These are phyloP conservation scores for Bryum argenteum DNA, from an alignment of 225 moss, liverwort and hornwort genomes.

Conservation along the genomic window DNA sequence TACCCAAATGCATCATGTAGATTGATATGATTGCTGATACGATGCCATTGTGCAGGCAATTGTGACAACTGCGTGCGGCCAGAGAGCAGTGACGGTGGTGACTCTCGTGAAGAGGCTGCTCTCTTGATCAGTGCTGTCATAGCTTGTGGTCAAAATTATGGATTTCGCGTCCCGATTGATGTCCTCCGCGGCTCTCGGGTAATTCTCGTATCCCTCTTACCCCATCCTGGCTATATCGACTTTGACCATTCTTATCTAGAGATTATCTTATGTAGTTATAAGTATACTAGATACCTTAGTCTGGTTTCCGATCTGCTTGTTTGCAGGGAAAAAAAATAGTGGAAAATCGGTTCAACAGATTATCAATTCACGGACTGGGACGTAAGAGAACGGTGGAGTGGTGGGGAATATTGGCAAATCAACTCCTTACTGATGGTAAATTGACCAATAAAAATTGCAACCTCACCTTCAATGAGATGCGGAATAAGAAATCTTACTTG, in stretches of 20 bases:
- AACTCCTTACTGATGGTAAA: constrained; percentile 24
- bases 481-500: too few relatives aligned
- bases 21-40: background rate
- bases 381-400: constrained; percentile 21
- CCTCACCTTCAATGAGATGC: too few relatives aligned
- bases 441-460: too few relatives aligned
- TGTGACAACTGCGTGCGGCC: constrained; percentile 26
- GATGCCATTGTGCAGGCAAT: constrained; percentile 13
- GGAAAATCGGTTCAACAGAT: constrained; percentile 12
- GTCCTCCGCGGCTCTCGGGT: constrained; percentile 24
- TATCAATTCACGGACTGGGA: constrained; percentile 16
- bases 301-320: background rate
- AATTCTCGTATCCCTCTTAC: background rate
- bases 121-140: constrained; percentile 23
- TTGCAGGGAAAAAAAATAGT: constrained; percentile 16
- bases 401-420: constrained; percentile 9
- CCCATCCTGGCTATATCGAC: background rate
- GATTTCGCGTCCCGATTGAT: constrained; percentile 26
- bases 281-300: too few relatives aligned
- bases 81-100: background rate
- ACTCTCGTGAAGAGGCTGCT: constrained; percentile 7
- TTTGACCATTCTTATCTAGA: too few relatives aligned
- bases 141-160: constrained; percentile 24
- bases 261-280: too few relatives aligned
- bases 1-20: background rate